These are phyloP conservation scores for Cystobasidiaceae sp. DNA, from an alignment of 1,284 basidiomycete genomes.

Conservation along the genomic window DNA sequence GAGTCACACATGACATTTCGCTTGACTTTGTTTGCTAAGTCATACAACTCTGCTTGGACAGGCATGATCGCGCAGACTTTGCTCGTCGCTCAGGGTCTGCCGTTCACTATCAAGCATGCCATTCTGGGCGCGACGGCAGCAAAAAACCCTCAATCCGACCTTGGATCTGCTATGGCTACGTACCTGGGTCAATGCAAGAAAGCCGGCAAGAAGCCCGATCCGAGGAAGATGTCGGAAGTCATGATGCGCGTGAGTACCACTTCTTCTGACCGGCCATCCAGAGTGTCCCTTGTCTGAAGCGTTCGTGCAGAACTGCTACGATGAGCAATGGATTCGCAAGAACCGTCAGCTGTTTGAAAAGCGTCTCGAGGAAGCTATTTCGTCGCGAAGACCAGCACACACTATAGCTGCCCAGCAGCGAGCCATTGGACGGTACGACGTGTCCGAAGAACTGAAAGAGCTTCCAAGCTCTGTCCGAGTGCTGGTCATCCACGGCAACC, in stretches of 20 bases:
- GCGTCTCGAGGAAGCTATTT: slow-evolving; percentile 5
- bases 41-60: not conserved
- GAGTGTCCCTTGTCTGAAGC: not conserved
- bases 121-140: slow-evolving; percentile 25
- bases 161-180: slow-evolving; percentile 14
- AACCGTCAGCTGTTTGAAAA: slow-evolving; percentile 19
- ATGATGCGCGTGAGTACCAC: not conserved
- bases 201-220: slow-evolving; percentile 1
- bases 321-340: slow-evolving; percentile 12
- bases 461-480: slow-evolving; percentile 14
- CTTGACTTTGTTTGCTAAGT: too few relatives aligned
- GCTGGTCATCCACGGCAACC: slow-evolving; percentile 14
- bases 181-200: not conserved
- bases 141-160: slow-evolving; percentile 19
- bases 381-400: slow-evolving; percentile 3
- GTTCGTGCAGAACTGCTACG: slow-evolving; percentile 10
- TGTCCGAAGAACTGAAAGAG: not conserved
- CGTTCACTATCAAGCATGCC: slow-evolving; percentile 17
- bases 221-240: slow-evolving; percentile 14
- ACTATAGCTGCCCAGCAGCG: slow-evolving; percentile 13
- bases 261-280: not conserved
- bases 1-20: too few relatives aligned
- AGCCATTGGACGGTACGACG: slow-evolving; percentile 23
- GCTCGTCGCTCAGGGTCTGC: slow-evolving; percentile 1
- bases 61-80: slow-evolving; percentile 32